phyloP scores from a whole-genome alignment of 768 basidiomycete genomes.

The Boletus huronensis region DNA sequence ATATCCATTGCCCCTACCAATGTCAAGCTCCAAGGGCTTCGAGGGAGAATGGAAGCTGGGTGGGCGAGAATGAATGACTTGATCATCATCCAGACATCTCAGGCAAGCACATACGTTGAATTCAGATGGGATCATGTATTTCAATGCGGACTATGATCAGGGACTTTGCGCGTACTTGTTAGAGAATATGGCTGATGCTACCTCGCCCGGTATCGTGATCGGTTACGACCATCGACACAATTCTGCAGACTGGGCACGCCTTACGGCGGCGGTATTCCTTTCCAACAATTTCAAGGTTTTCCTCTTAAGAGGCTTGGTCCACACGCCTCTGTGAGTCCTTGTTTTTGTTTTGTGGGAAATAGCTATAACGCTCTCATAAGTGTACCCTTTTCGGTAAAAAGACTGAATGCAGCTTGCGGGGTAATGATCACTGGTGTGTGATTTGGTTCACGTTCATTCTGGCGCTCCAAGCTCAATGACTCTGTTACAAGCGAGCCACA shows the following conservation, averaged over 20 bases:
- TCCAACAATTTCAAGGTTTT: slow-evolving; percentile 64
- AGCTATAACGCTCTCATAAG: slow-evolving; percentile 36
- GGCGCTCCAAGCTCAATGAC: not conserved
- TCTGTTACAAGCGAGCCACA: slow-evolving; percentile 73
- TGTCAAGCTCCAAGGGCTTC: slow-evolving; percentile 47
- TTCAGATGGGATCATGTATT: not conserved
- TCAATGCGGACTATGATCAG: slow-evolving; percentile 33
- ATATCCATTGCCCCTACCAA: not conserved
- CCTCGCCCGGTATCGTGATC: slow-evolving; percentile 66
- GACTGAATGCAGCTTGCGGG: slow-evolving; percentile 68
- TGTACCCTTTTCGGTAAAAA: slow-evolving; percentile 75
- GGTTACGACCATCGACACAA: slow-evolving; percentile 86
- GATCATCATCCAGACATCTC: slow-evolving; percentile 76
- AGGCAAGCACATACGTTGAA: slow-evolving; percentile 43
- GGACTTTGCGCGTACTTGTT: slow-evolving; percentile 75
- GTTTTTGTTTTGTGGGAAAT: not conserved
- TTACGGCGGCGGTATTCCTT: slow-evolving; percentile 72
- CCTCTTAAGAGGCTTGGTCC: slow-evolving; percentile 65
- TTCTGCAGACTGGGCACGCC: slow-evolving; percentile 70
- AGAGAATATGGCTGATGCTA: slow-evolving; percentile 49
- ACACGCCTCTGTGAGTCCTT: slow-evolving; percentile 67
- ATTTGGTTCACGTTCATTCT: not conserved
- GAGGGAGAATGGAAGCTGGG: slow-evolving; percentile 84
- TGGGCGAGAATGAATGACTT: slow-evolving; percentile 92
- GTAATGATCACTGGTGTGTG: slow-evolving; percentile 83